A percentile compares a stretch with the other conserved stretches of the same genome.
phyloP scores from a whole-genome alignment of 257 asterid genomes.

The Primulina huaijiensis region DNA sequence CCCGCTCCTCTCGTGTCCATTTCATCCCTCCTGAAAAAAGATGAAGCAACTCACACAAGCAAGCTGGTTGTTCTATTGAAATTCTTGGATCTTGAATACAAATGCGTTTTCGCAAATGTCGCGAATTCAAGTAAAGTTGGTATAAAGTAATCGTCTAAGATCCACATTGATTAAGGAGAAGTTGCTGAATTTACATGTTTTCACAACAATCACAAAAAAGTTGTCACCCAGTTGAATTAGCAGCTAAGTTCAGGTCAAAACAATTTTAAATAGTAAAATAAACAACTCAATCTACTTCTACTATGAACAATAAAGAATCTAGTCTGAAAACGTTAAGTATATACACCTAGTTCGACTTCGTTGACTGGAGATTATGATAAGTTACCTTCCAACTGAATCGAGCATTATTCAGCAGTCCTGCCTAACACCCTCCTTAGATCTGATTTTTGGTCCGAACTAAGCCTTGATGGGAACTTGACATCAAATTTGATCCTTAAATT shows the following conservation, averaged over 20 bases:
- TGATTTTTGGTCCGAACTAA: conserved; percentile 69
- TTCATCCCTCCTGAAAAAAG: too few relatives aligned
- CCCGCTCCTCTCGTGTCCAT: too few relatives aligned
- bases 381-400: conserved; percentile 6
- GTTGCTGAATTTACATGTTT: neutral
- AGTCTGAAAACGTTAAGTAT: conserved; percentile 30
- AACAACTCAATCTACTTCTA: conserved; percentile 29
- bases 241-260: conserved; percentile 23
- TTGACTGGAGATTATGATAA: conserved; percentile 20
- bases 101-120: too few relatives aligned
- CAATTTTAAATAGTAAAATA: conserved; percentile 20
- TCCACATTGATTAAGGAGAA: neutral
- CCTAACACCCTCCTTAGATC: conserved; percentile 77
- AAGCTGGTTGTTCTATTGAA: neutral
- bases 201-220: neutral
- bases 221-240: neutral
- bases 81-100: too few relatives aligned
- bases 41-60: too few relatives aligned
- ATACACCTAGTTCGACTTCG: conserved; percentile 29
- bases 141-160: neutral
- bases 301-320: conserved; percentile 37
- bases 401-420: conserved; percentile 40
- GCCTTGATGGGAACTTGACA: conserved; percentile 80
- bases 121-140: neutral
- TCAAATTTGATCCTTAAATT: conserved; percentile 80